Base-by-base conservation (phyloP, 1,284 basidiomycete species). In the Leucoagaricus sp. region DNA sequence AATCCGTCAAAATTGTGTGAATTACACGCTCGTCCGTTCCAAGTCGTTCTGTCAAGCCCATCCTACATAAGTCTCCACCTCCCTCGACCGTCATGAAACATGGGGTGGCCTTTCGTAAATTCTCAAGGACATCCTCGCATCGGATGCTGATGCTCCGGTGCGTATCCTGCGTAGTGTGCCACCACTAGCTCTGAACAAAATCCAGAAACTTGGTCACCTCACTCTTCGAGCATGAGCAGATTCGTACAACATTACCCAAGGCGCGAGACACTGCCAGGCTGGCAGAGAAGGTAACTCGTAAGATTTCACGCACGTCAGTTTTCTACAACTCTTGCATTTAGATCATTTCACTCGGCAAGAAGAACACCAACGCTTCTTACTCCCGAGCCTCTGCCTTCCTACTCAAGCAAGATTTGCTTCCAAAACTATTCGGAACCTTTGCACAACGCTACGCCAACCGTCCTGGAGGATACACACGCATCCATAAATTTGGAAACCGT, bases 191-290 rank as follows among this genome's bases (percentile, higher is more conserved):
- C 53, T 38, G 47, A 56, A 38, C 34, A 49, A 28, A 48, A 45
- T 31, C 6, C 67, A 95, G 96, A 63, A 98, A 98, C 73, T 77
- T 99, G 54, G 96, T 99, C 64, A 93, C 94, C 17, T 96, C 95
- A 13, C 82, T 99, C 47, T 84, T 99, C 59, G 86, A 98, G 69
- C 95, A 99, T 75, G 94, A 98, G 70, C 90, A 94, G 68, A 96
- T 99, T 71, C 91, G 91, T 70, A 99, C 97, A 4, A 99, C 97
- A 0, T 77, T 98, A 26, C 91, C 97, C 21, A 99, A 99, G 73
- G 97, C 97, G 1, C 90, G 92, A 70, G 95, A 98, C 69, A 80
- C 95, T 3, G 93, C 93, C 9, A 84, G 93, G 62, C 76, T 97
- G 54, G 95, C 95, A 40, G 97, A 99, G 71, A 97, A 97, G 85